Percentiles rank a stretch among this genome's conserved stretches.
These are phyloP conservation scores for Gastrolobium bilobum DNA, from an alignment of 306 rosid genomes.

Conservation along the genomic window DNA sequence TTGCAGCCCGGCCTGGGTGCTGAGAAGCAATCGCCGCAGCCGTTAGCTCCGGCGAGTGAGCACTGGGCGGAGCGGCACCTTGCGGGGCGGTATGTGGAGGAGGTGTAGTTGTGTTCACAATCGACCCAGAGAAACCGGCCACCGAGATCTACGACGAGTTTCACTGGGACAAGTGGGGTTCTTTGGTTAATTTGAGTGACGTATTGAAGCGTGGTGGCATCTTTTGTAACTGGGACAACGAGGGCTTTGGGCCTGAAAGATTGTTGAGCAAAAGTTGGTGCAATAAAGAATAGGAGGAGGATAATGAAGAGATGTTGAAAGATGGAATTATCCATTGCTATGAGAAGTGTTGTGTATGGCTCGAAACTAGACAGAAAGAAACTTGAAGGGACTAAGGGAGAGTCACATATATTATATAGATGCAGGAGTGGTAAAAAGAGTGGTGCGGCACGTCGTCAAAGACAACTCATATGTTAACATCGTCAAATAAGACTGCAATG, in stretches of 20 bases:
- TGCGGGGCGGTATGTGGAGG: slow-evolving; percentile 69
- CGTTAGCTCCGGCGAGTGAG: slow-evolving; percentile 59
- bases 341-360: background rate
- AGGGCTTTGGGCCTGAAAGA: slow-evolving; percentile 72
- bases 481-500: slow-evolving; percentile 33
- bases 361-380: background rate
- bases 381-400: background rate
- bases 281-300: slow-evolving; percentile 23
- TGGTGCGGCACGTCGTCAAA: too few relatives aligned
- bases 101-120: slow-evolving; percentile 54
- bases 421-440: too few relatives aligned
- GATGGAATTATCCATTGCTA: slow-evolving; percentile 9
- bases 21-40: slow-evolving; percentile 68
- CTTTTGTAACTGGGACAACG: slow-evolving; percentile 49
- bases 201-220: slow-evolving; percentile 60
- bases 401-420: background rate
- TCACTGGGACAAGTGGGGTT: slow-evolving; percentile 58
- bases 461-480: background rate
- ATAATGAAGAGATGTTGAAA: slow-evolving; percentile 24
- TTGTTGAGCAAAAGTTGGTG: slow-evolving; percentile 49
- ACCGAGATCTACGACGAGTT: slow-evolving; percentile 65
- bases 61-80: slow-evolving; percentile 66
- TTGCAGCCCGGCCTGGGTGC: slow-evolving; percentile 70
- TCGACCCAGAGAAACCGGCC: slow-evolving; percentile 70
- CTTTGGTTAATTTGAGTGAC: slow-evolving; percentile 58